These are phyloP conservation scores for Stachybotrys echinatus DNA, from an alignment of 2,329 filamentous ascomycete genomes.

Conservation along the genomic window DNA sequence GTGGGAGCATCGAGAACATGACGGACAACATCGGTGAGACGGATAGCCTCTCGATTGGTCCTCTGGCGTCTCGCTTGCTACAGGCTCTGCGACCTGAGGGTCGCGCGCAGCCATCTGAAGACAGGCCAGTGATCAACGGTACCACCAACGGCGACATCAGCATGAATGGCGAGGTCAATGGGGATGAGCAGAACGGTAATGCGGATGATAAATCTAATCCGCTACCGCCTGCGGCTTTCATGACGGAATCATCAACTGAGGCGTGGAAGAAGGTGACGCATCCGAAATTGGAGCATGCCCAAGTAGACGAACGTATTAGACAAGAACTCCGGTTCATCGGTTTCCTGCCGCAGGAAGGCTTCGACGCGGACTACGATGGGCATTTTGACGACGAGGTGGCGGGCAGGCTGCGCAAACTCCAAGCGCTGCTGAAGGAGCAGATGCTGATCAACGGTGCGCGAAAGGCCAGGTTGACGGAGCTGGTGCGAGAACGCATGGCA, in stretches of 20 bases:
- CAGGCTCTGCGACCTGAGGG: slow-evolving; percentile 76
- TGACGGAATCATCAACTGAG: slow-evolving; percentile 71
- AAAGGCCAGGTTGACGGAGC: slow-evolving; percentile 78
- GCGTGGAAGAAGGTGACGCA: slow-evolving; percentile 74
- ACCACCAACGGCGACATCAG: slow-evolving; percentile 48
- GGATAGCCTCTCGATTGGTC: slow-evolving; percentile 83
- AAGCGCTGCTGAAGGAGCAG: slow-evolving; percentile 75
- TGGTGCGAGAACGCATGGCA: slow-evolving; percentile 89
- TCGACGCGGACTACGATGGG: slow-evolving; percentile 73
- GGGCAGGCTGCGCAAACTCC: slow-evolving; percentile 79
- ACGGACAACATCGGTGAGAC: slow-evolving; percentile 82
- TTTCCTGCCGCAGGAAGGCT: slow-evolving; percentile 64
- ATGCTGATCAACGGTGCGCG: slow-evolving; percentile 85
- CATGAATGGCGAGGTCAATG: slow-evolving; percentile 43
- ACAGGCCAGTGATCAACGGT: slow-evolving; percentile 49
- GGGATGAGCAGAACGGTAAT: slow-evolving; percentile 25
- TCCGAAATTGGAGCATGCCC: slow-evolving; percentile 73
- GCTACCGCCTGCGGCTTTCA: slow-evolving; percentile 67
- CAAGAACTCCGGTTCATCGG: slow-evolving; percentile 89
- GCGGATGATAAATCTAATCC: slow-evolving; percentile 30
- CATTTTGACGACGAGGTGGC: slow-evolving; percentile 94
- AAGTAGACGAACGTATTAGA: slow-evolving; percentile 86
- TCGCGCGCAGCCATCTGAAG: slow-evolving; percentile 50
- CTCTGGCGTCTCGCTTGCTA: slow-evolving; percentile 75
- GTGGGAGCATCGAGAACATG: slow-evolving; percentile 81